A percentile compares a stretch with the other conserved stretches of the same genome.
Conservation (phyloP, 176 grass and related monocot species). For the Carex kokanica region DNA sequence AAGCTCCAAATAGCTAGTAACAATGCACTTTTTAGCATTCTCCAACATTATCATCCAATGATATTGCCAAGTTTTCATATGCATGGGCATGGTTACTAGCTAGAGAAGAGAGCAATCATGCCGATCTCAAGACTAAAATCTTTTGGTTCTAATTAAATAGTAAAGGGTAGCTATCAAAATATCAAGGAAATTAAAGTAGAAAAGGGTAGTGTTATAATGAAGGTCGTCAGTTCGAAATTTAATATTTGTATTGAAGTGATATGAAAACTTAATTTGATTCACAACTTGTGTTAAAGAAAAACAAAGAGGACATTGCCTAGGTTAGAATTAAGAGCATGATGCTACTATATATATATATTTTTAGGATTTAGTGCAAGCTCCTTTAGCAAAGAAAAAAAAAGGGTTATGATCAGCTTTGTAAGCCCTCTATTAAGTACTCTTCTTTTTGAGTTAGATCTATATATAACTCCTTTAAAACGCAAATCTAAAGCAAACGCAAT, state of each 20-base stretch:
- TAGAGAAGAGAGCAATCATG: background rate
- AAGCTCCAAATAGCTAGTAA: background rate
- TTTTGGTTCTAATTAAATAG: background rate
- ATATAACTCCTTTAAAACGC: constrained; percentile 6
- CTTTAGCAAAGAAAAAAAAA: constrained; percentile 20
- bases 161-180: background rate
- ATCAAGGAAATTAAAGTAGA: background rate
- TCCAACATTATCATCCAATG: background rate
- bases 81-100: too few species aligned
- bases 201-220: background rate
- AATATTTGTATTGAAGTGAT: too few species aligned
- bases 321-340: background rate
- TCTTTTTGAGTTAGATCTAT: constrained; percentile 16
- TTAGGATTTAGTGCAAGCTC: too few species aligned
- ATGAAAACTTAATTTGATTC: too few species aligned
- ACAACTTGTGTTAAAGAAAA: background rate
- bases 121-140: background rate
- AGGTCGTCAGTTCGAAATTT: too few species aligned
- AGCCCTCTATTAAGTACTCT: background rate
- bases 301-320: background rate
- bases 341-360: too few species aligned
- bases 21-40: background rate
- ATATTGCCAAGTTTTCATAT: background rate
- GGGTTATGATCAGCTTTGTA: constrained; percentile 5
- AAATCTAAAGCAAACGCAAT: constrained; percentile 26